Conservation (phyloP, 2,329 filamentous ascomycete species). For the Monosporascus sp. region DNA sequence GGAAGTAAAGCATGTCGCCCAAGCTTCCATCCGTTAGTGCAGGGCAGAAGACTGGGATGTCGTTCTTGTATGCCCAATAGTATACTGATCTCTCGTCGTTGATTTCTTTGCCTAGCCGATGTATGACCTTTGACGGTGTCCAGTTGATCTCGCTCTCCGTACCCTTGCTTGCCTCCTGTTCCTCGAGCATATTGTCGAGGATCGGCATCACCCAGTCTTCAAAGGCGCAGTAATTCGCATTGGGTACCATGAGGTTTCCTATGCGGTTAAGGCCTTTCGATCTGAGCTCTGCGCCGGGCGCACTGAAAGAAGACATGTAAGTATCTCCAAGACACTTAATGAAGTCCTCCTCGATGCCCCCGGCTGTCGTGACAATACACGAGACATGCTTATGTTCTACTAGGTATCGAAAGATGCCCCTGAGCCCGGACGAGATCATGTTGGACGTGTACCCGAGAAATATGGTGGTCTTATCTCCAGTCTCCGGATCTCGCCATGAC, state of each 20-base stretch:
- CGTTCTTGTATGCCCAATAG: constrained; percentile 96
- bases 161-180: constrained; percentile 77
- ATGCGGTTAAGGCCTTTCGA: constrained; percentile 89
- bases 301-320: constrained; percentile 82
- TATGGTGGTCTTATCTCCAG: constrained; percentile 77
- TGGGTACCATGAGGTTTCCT: constrained; percentile 91
- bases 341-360: constrained; percentile 93
- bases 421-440: constrained; percentile 89
- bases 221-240: constrained; percentile 95
- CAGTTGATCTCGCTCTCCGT: constrained; percentile 68
- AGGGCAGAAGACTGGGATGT: constrained; percentile 95
- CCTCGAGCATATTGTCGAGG: constrained; percentile 86
- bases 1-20: constrained; percentile 98
- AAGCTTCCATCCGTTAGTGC: constrained; percentile 92
- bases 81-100: constrained; percentile 87
- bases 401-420: constrained; percentile 86
- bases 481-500: constrained; percentile 75
- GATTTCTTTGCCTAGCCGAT: constrained; percentile 87
- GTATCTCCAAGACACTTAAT: constrained; percentile 97
- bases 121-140: constrained; percentile 91
- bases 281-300: constrained; percentile 71
- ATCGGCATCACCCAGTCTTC: constrained; percentile 98
- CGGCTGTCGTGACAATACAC: constrained; percentile 89
- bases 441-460: constrained; percentile 98
- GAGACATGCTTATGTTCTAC: constrained; percentile 91